phyloP scores from a whole-genome alignment of 129 eudicot species.

The Flaveria sonorensis region DNA sequence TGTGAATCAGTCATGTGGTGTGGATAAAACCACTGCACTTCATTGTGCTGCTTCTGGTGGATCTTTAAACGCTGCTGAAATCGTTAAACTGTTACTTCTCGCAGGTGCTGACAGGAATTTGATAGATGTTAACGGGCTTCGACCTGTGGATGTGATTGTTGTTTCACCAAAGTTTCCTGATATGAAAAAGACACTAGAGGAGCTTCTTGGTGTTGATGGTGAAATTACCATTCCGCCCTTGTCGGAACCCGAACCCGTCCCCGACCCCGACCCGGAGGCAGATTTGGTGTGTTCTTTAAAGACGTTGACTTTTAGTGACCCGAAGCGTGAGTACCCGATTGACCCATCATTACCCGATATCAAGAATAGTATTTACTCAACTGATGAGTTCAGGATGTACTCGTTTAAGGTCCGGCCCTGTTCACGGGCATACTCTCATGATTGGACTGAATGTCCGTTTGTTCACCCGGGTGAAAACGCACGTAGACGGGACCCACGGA shows the following conservation, averaged over 20 bases:
- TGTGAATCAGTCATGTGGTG: constrained; percentile 63
- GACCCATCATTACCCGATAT: constrained; percentile 84
- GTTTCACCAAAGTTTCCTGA: constrained; percentile 51
- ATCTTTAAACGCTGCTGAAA: constrained; percentile 50
- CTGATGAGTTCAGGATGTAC: constrained; percentile 80
- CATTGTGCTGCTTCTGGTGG: constrained; percentile 91
- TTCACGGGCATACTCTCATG: constrained; percentile 87
- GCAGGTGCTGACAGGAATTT: constrained; percentile 71
- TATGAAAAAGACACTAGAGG: constrained; percentile 51
- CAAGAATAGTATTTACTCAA: constrained; percentile 73
- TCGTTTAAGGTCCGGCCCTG: constrained; percentile 79
- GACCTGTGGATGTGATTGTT: constrained; percentile 57
- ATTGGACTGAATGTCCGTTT: constrained; percentile 93
- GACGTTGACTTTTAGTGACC: constrained; percentile 27
- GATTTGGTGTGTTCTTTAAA: constrained; percentile 51
- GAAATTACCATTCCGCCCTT: constrained; percentile 34
- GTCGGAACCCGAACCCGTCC: constrained; percentile 29
- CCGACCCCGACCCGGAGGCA: constrained; percentile 34
- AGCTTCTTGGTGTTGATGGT: constrained; percentile 48
- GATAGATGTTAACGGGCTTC: constrained; percentile 59
- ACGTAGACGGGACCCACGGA: constrained; percentile 78
- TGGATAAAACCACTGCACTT: constrained; percentile 69
- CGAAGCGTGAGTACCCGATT: constrained; percentile 59
- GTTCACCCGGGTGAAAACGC: constrained; percentile 94
- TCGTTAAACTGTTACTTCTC: constrained; percentile 47